phyloP scores from a whole-genome alignment of 164 flowering plant genomes.

The Paratinospora sagittata region DNA sequence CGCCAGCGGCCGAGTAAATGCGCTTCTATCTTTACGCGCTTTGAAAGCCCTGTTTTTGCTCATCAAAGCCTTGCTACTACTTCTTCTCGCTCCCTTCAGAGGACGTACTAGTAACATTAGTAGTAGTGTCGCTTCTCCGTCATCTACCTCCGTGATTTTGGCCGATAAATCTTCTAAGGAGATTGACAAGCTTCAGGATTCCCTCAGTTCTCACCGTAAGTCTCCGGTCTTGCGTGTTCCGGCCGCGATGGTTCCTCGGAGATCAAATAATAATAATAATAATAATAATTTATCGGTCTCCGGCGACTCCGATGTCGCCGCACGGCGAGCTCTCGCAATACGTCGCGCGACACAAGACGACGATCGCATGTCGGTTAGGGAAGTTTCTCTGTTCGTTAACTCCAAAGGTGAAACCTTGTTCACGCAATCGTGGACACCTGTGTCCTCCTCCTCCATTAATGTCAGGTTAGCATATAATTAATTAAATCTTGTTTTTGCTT shows the following conservation, averaged over 20 bases:
- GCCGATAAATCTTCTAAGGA: slow-evolving; percentile 22
- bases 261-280: slow-evolving; percentile 2
- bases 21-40: slow-evolving; percentile 43
- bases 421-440: slow-evolving; percentile 63
- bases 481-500: background rate
- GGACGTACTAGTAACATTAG: slow-evolving; percentile 3
- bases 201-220: background rate
- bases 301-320: slow-evolving; percentile 41
- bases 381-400: slow-evolving; percentile 34
- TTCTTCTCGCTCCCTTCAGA: slow-evolving; percentile 42
- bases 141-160: slow-evolving; percentile 1
- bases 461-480: slow-evolving; percentile 30
- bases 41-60: slow-evolving; percentile 31
- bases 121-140: slow-evolving; percentile 1
- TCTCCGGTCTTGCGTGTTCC: slow-evolving; percentile 32
- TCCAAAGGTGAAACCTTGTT: slow-evolving; percentile 54
- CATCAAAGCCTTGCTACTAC: slow-evolving; percentile 32
- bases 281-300: slow-evolving; percentile 10
- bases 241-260: slow-evolving; percentile 20
- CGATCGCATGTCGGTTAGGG: slow-evolving; percentile 28
- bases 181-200: slow-evolving; percentile 9
- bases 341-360: slow-evolving; percentile 38
- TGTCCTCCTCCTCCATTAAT: slow-evolving; percentile 22
- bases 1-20: slow-evolving; percentile 56
- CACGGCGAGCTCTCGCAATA: slow-evolving; percentile 48